phyloP scores from a whole-genome alignment of 345 rosid genomes.

The Eucalyptus caleyi region DNA sequence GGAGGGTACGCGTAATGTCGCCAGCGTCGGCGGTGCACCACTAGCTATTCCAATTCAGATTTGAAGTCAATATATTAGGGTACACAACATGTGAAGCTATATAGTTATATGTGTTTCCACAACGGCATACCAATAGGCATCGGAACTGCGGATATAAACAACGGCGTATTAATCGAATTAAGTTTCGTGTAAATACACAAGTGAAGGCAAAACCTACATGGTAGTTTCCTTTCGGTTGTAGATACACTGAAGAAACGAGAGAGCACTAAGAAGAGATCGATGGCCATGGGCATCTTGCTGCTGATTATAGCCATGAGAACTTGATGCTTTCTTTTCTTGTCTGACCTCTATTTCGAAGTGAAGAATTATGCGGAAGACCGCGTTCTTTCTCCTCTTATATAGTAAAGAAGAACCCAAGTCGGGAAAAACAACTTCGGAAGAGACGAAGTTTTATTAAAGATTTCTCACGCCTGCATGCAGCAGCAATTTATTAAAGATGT shows the following conservation, averaged over 20 bases:
- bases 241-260: neutral
- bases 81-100: neutral
- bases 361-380: neutral
- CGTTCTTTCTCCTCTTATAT: too few species aligned
- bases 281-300: neutral
- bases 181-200: neutral
- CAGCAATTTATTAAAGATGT: neutral
- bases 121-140: neutral
- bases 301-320: neutral
- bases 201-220: neutral
- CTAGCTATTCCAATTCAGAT: neutral
- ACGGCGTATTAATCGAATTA: neutral
- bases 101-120: neutral
- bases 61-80: neutral
- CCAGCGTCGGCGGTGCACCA: neutral
- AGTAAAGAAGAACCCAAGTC: too few species aligned
- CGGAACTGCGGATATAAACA: neutral
- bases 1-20: neutral
- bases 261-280: neutral
- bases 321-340: neutral
- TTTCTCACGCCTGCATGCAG: neutral
- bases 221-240: neutral
- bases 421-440: too few species aligned
- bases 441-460: neutral
- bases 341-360: neutral